Evolutionary conservation across 441 rosid genomes (phyloP), one percentile per base, ranked within the genome.

Genomic region (Pelargonium australe): DNA sequence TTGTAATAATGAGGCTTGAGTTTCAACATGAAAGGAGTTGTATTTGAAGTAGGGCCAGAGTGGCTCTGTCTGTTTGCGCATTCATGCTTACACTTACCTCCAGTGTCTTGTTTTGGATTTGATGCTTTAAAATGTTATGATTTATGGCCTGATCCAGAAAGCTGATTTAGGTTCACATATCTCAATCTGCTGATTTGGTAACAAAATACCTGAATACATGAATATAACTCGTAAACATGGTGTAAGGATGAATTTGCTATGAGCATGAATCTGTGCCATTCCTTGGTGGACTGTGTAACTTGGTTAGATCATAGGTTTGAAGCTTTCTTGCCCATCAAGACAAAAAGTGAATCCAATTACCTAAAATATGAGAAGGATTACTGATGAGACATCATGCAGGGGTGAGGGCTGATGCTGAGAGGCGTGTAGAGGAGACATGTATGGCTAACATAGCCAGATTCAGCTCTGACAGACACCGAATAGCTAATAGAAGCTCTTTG

Each of bases 341-440:
- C n/a, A 31, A 55, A 68, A 28, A 61, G 23, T 25, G 3, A 45
- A 43, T 43, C 12, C 47, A 23, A 23, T 23, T 23, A 23, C 25
- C 25, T 23, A 23, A 23, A 23, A 23, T 23, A 23, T 23, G 25
- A 23, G 25, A 23, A 23, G 25, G 25, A 23, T 23, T 0, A 23
- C 40, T 69, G 5, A 74, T 61, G 6, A 41, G 20, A 43, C 58
- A 68, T 76, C 70, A 63, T 83, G 79, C 75, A 88, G 99, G 97
- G 73, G 75, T 77, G 72, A 80, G 91, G 70, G 78, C 80, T 60
- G 80, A 75, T 73, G 97, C 89, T 20, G 97, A 91, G 83, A 80
- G 77, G 68, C 68, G 47, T 14, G 85, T 94, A 64, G 70, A 77
- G 64, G 84, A 86, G 74, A 76, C 76, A 23, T 84, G 85, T 68